phyloP scores from a whole-genome alignment of 106 monocot species.

The Narthecium ossifragum region DNA sequence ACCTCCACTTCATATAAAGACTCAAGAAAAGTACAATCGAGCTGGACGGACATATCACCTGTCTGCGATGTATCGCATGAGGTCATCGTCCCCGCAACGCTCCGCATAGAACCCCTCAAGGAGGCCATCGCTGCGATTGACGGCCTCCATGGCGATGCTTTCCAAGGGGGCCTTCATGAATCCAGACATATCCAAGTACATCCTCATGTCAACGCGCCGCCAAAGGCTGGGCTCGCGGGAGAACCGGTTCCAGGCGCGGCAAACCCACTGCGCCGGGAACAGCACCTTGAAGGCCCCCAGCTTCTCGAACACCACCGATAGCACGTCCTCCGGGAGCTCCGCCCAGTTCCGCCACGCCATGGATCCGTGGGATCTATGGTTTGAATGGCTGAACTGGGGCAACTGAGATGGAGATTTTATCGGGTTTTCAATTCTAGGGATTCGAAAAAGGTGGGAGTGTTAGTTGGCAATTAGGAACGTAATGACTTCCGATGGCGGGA shows the following conservation, averaged over 20 bases:
- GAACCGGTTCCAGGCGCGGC: background rate
- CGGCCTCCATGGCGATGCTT: background rate
- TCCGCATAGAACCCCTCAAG: background rate
- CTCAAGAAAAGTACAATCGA: too few species aligned
- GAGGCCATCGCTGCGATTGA: background rate
- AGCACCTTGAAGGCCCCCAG: background rate
- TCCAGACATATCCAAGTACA: background rate
- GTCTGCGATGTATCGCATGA: background rate
- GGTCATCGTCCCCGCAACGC: background rate
- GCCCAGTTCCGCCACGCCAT: background rate
- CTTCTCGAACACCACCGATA: background rate
- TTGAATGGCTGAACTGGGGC: too few species aligned
- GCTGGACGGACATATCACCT: too few species aligned
- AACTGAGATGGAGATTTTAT: too few species aligned
- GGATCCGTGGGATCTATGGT: too few species aligned
- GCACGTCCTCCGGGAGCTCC: background rate
- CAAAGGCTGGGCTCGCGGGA: background rate
- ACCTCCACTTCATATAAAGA: too few species aligned
- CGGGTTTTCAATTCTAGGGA: too few species aligned
- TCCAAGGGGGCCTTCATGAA: background rate
- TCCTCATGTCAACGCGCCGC: background rate
- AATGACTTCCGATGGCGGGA: too few species aligned
- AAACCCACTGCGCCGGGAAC: background rate
- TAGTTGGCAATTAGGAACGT: too few species aligned
- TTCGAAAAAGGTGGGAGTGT: too few species aligned